A percentile compares a stretch with the other conserved stretches of the same genome.
These are phyloP conservation scores for Thermomucor indicae-seudaticae DNA, from an alignment of 371 early-diverging fungal genomes.

Conservation along the genomic window DNA sequence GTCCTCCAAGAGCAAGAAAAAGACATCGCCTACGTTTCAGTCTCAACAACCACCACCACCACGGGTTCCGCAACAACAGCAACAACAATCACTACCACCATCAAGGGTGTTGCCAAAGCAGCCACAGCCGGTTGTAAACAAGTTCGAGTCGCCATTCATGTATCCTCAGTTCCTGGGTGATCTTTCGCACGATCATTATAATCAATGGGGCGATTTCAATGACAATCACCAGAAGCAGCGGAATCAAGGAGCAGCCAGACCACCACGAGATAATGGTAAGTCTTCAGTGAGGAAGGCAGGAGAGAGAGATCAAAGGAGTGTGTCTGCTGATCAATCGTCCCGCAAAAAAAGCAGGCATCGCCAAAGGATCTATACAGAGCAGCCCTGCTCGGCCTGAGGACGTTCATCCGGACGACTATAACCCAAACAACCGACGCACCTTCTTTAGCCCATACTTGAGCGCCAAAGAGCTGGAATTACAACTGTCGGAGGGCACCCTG, in stretches of 20 bases:
- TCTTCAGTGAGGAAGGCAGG: too few relatives aligned
- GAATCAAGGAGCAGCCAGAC: background rate
- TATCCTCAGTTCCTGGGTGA: conserved; percentile 3
- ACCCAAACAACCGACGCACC: conserved; percentile 3
- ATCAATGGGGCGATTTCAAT: background rate
- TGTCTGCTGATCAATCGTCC: too few relatives aligned
- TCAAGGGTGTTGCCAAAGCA: conserved; percentile 1
- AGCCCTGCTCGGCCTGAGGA: too few relatives aligned
- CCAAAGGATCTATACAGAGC: too few relatives aligned
- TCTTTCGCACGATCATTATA: conserved; percentile 6
- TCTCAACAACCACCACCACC: background rate
- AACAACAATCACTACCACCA: background rate
- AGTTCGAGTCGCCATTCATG: conserved; percentile 11
- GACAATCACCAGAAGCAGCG: background rate
- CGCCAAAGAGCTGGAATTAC: conserved; percentile 14
- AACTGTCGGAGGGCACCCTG: conserved; percentile 3
- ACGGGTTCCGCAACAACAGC: background rate
- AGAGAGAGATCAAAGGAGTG: too few relatives aligned
- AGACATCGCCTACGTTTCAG: too few relatives aligned
- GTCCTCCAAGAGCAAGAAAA: too few relatives aligned
- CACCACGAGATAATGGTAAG: background rate
- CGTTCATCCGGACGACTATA: conserved; percentile 21
- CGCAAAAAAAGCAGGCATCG: too few relatives aligned
- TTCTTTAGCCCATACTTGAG: conserved; percentile 16
- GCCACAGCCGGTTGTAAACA: background rate